Conservation (phyloP, 306 rosid species). For the Abrus precatorius region DNA sequence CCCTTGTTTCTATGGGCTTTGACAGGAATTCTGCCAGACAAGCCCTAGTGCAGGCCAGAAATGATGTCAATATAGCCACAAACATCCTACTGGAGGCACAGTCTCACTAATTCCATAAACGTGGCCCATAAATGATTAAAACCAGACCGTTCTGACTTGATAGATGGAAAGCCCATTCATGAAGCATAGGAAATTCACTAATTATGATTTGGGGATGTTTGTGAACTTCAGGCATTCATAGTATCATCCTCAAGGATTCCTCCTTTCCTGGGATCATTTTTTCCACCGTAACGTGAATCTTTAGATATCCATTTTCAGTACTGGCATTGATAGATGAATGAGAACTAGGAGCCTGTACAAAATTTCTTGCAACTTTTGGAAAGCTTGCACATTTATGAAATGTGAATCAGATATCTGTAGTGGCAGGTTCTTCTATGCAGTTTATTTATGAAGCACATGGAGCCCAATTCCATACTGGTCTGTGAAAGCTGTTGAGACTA, state of each 20-base stretch:
- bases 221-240: constrained; percentile 49
- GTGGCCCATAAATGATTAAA: constrained; percentile 29
- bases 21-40: constrained; percentile 94
- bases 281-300: constrained; percentile 48
- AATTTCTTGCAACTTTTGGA: constrained; percentile 53
- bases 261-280: constrained; percentile 46
- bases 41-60: constrained; percentile 93
- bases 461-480: not conserved
- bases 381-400: constrained; percentile 36
- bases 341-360: constrained; percentile 66
- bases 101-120: constrained; percentile 58
- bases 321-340: constrained; percentile 43
- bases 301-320: constrained; percentile 53
- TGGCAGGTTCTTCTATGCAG: constrained; percentile 36
- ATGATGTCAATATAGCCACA: constrained; percentile 90
- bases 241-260: constrained; percentile 46
- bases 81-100: constrained; percentile 93
- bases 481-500: constrained; percentile 8
- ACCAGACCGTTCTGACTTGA: constrained; percentile 37
- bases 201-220: constrained; percentile 55
- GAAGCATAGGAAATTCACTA: constrained; percentile 51
- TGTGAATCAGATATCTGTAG: constrained; percentile 42
- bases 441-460: constrained; percentile 30
- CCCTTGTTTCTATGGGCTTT: constrained; percentile 96
- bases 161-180: constrained; percentile 42